phyloP scores from a whole-genome alignment of 2,329 filamentous ascomycete species.

The Xylaria sp. region DNA sequence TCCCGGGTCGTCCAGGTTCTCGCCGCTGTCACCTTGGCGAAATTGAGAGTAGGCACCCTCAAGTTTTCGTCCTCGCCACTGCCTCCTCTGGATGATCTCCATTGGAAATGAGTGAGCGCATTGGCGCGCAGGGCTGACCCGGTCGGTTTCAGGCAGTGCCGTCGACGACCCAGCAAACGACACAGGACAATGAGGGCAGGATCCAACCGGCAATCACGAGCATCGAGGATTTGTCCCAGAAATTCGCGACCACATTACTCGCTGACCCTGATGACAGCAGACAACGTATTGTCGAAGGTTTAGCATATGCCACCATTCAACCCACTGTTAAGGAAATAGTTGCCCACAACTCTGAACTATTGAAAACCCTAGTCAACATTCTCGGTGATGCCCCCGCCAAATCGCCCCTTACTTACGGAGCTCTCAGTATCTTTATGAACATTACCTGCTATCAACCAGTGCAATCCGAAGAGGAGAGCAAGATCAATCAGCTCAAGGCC shows the following conservation, averaged over 20 bases:
- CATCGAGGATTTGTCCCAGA: slow-evolving; percentile 68
- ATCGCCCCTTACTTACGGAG: slow-evolving; percentile 80
- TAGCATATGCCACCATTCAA: slow-evolving; percentile 90
- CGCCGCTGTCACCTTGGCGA: slow-evolving; percentile 78
- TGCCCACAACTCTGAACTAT: slow-evolving; percentile 68
- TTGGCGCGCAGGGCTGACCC: slow-evolving; percentile 37
- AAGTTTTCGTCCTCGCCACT: slow-evolving; percentile 41
- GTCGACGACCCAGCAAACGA: slow-evolving; percentile 45
- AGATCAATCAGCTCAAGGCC: slow-evolving; percentile 88
- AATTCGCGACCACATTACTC: slow-evolving; percentile 71
- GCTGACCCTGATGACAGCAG: slow-evolving; percentile 61
- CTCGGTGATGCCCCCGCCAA: slow-evolving; percentile 64
- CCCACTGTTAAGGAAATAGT: slow-evolving; percentile 84
- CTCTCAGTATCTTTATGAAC: slow-evolving; percentile 83
- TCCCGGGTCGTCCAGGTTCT: slow-evolving; percentile 66
- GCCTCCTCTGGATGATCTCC: slow-evolving; percentile 33
- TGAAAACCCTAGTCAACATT: slow-evolving; percentile 71
- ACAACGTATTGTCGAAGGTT: slow-evolving; percentile 81
- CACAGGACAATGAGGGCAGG: slow-evolving; percentile 47
- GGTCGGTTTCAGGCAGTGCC: slow-evolving; percentile 59
- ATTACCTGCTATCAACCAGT: slow-evolving; percentile 79
- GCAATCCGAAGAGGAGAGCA: slow-evolving; percentile 88
- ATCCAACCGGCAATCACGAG: slow-evolving; percentile 62
- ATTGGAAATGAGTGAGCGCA: slow-evolving; percentile 35
- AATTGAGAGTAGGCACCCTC: slow-evolving; percentile 62